These are phyloP conservation scores for Phialemonium atrogriseum DNA, from an alignment of 2,329 filamentous ascomycete genomes.

Conservation along the genomic window DNA sequence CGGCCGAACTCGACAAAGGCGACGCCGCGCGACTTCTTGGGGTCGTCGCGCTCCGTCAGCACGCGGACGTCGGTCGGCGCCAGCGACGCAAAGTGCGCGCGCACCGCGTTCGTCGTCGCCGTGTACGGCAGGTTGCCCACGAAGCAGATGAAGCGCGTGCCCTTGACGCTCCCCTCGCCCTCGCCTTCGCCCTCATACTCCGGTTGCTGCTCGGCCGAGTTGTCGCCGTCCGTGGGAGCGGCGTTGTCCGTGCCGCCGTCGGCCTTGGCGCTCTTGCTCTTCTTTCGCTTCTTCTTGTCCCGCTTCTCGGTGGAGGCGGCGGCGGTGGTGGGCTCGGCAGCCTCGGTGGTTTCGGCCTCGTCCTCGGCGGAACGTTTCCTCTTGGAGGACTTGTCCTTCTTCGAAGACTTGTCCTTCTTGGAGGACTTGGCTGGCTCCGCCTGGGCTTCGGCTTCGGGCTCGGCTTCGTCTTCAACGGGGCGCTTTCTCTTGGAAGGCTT, in stretches of 20 bases:
- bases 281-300: constrained; percentile 18
- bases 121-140: constrained; percentile 81
- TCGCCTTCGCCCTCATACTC: constrained; percentile 11
- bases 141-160: constrained; percentile 65
- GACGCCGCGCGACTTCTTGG: constrained; percentile 37
- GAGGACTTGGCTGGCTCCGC: constrained; percentile 23
- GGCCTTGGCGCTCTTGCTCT: constrained; percentile 7
- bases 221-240: constrained; percentile 5
- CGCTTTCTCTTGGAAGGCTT: constrained; percentile 12
- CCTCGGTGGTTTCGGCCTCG: constrained; percentile 6
- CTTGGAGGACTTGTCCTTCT: constrained; percentile 14
- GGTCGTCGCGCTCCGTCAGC: constrained; percentile 50
- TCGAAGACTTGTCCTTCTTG: constrained; percentile 15
- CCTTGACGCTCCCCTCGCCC: constrained; percentile 24
- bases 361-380: constrained; percentile 13
- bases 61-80: constrained; percentile 63
- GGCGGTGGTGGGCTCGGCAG: constrained; percentile 2
- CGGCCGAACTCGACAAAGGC: constrained; percentile 85
- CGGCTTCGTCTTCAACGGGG: constrained; percentile 11
- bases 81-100: constrained; percentile 70
- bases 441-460: constrained; percentile 5
- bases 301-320: constrained; percentile 12
- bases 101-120: constrained; percentile 62
- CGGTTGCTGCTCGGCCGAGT: background rate
- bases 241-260: constrained; percentile 7